Base-by-base conservation (phyloP, 768 basidiomycete genomes). In the Tephrocybe rancida region DNA sequence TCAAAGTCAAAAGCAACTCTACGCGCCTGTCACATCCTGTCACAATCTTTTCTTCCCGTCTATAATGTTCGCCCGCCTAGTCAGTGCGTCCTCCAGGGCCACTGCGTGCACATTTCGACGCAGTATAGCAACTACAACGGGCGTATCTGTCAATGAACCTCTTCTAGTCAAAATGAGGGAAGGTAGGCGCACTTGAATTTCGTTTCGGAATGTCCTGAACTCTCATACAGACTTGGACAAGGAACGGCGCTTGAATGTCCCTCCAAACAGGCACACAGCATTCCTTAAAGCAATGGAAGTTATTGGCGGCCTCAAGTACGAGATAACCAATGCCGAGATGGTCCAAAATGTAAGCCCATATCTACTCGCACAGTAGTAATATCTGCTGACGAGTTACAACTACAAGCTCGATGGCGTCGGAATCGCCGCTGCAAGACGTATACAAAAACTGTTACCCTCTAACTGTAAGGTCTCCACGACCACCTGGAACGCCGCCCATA, bases 391-490 rank as follows among this genome's bases (percentile, higher is more conserved):
- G n/a, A n/a, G n/a, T n/a, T n/a, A n/a, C n/a, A n/a, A n/a, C n/a
- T n/a, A n/a, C n/a, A n/a, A 70, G 68, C 29, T 72, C 30, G 62
- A 62, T 51, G 68, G 68, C 24, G 56, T 72, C 29, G 70, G 67
- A 5, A 18, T 52, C 11, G 74, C 78, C 38, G 75, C 77, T 18
- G 56, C 68, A 16, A 68, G 68, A 49, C 73, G 79, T 35, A 75
- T 80, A 60, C 66, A 70, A 37, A 68, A 69, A 3, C 68, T 69
- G 50, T 62, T 80, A 14, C 58, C 64, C 29, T 57, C 63, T 21
- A 49, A 54, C 16, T 16, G 48, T 30, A 64, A 66, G 32, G 56
- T 27, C 4, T 46, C 57, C 21, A 25, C 19, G 44, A 29, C 4
- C 52, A 44, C 24, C 22, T 41, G 32, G 44, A 41, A 35, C 19